A percentile compares a stretch with the other conserved stretches of the same genome.
phyloP scores from a whole-genome alignment of 2,329 filamentous ascomycete genomes.

The Penicillium sp. region DNA sequence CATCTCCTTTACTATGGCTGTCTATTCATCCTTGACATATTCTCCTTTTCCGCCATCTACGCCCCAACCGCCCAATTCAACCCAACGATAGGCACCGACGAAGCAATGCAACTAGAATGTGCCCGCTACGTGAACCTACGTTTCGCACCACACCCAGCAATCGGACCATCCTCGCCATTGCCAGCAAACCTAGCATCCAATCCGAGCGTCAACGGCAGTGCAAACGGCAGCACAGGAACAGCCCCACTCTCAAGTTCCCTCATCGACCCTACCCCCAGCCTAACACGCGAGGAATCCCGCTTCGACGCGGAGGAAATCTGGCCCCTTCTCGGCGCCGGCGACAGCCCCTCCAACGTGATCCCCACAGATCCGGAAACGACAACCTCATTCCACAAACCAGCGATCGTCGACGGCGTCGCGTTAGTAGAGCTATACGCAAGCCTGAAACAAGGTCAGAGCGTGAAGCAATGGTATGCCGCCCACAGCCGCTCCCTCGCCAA shows the following conservation, averaged over 20 bases:
- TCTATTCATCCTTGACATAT: slow-evolving; percentile 86
- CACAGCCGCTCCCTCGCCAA: slow-evolving; percentile 70
- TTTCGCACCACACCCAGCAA: slow-evolving; percentile 35
- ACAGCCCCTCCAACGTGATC: not conserved
- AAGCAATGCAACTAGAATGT: slow-evolving; percentile 81
- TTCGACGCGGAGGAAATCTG: slow-evolving; percentile 43
- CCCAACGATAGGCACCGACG: slow-evolving; percentile 70
- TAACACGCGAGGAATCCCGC: slow-evolving; percentile 21
- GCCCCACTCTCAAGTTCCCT: slow-evolving; percentile 19
- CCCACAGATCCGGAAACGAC: slow-evolving; percentile 12
- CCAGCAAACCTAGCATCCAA: slow-evolving; percentile 13
- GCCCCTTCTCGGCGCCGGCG: slow-evolving; percentile 40
- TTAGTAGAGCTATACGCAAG: slow-evolving; percentile 81
- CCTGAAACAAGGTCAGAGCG: slow-evolving; percentile 78
- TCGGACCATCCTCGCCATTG: slow-evolving; percentile 28
- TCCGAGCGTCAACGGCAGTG: slow-evolving; percentile 19
- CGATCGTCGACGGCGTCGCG: slow-evolving; percentile 43
- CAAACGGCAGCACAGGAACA: slow-evolving; percentile 7
- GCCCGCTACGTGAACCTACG: slow-evolving; percentile 72
- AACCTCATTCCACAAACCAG: slow-evolving; percentile 7
- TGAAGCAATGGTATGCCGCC: slow-evolving; percentile 80
- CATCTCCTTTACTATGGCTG: slow-evolving; percentile 94
- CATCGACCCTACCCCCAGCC: slow-evolving; percentile 22
- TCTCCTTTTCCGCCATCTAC: slow-evolving; percentile 91
- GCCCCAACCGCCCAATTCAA: slow-evolving; percentile 76